Base-by-base conservation (phyloP, 257 asterid species). In the Nicotiana obtusifolia region DNA sequence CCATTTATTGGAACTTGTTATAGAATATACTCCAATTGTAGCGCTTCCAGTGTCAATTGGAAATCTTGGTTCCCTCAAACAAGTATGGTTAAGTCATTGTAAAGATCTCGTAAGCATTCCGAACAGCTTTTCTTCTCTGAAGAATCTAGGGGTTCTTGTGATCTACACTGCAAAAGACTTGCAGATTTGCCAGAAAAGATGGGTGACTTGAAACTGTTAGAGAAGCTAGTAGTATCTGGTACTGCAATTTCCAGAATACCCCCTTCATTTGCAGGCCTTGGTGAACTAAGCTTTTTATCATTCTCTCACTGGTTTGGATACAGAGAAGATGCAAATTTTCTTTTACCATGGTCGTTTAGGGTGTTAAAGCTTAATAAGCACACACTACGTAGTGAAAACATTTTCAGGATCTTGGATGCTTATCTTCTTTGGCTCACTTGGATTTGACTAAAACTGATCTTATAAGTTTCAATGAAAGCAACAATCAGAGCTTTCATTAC, bases 101-200 rank as follows among this genome's bases (percentile, higher is more conserved):
- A 31, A 77, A 77, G 47, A 77, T 77, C 81, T 77, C 28, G 53
- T 53, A 77, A 54, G 62, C 53, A 54, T 77, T 77, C 66, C 81
- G 0, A 77, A 9, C 35, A 59, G 53, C 67, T 77, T 56, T 53
- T 77, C 67, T 77, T 19, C 31, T 54, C 67, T 56, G 53, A 77
- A 54, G 30, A 5, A 35, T 59, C 28, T 59, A 28, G 20, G 53
- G 10, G 31, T 35, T 56, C 31, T 77, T 77, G 22, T 53, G 31
- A 77, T 77, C 53, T 19, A 33, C 56, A 31, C 52, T 56, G 81
- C 66, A 59, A 77, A 17, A 35, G 56, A 59, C 31, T 54, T 31
- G 24, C 20, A 3, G 64, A 77, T 28, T 35, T 59, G 28, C 67
- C 64, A 56, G 66, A 77, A 59, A 59, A 54, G 49, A 77, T 30